Percentiles rank a stretch among this genome's conserved stretches.
Evolutionary conservation across 148 eudicot species (phyloP).

Genomic region (Nepenthes gracilis): DNA sequence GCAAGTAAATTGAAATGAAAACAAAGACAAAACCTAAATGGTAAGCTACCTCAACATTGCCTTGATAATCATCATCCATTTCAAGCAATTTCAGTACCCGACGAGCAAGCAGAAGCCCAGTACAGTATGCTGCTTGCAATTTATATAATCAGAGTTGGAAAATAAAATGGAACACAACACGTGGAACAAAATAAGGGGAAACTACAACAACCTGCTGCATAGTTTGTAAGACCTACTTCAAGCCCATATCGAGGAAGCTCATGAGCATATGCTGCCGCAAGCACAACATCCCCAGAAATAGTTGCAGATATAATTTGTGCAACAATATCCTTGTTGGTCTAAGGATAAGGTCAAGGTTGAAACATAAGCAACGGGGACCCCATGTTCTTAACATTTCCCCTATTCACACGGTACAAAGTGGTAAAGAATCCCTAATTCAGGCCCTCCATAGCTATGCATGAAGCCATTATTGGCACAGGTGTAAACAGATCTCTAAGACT

Average conservation of each 20-base stretch:
- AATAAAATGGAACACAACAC: not conserved
- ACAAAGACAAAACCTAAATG: not conserved
- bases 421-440: too few species aligned
- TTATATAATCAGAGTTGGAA: not conserved
- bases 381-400: too few species aligned
- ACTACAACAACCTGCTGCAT: constrained; percentile 47
- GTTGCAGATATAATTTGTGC: constrained; percentile 60
- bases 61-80: constrained; percentile 63
- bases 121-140: constrained; percentile 46
- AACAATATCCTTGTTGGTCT: constrained; percentile 67
- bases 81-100: constrained; percentile 59
- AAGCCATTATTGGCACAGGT: too few species aligned
- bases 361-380: not conserved
- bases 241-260: constrained; percentile 68
- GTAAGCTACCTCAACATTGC: constrained; percentile 59
- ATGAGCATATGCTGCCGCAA: constrained; percentile 65
- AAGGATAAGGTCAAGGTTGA: constrained; percentile 12
- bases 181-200: not conserved
- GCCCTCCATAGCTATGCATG: too few species aligned
- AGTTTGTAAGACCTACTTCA: constrained; percentile 69
- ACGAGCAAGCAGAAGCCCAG: constrained; percentile 69
- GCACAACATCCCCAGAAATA: constrained; percentile 56
- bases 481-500: too few species aligned
- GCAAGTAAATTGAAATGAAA: not conserved
- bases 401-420: too few species aligned